phyloP scores from a whole-genome alignment of 768 basidiomycete species.

The Agaricus sinodeliciosus region DNA sequence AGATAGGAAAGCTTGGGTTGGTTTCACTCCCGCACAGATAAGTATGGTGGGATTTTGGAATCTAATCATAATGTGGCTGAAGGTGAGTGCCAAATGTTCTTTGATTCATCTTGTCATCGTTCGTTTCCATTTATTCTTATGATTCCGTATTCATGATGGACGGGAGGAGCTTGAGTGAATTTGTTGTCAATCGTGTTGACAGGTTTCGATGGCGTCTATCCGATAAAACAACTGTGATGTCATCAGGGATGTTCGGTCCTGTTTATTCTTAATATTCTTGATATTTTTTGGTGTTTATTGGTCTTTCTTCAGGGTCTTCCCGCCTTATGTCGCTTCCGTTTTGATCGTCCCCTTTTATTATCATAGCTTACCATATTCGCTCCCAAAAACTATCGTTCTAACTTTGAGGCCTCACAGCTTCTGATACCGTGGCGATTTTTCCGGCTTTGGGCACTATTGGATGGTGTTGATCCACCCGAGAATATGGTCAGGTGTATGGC shows the following conservation, averaged over 20 bases:
- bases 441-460: conserved; percentile 84
- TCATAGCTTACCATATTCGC: not conserved
- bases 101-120: not conserved
- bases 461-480: conserved; percentile 90
- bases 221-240: not conserved
- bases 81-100: conserved; percentile 43
- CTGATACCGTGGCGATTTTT: conserved; percentile 96
- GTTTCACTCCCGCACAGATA: conserved; percentile 71
- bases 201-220: not conserved
- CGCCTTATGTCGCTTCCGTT: too few relatives aligned
- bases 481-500: conserved; percentile 99
- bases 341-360: too few relatives aligned
- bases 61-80: conserved; percentile 91
- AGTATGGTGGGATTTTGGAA: conserved; percentile 98
- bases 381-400: not conserved
- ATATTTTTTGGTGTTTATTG: too few relatives aligned
- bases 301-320: too few relatives aligned
- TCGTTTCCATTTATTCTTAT: not conserved
- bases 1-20: conserved; percentile 76
- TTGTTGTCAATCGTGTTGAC: not conserved
- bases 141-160: not conserved
- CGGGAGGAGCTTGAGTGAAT: too few relatives aligned
- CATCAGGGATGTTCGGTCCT: not conserved
- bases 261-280: too few relatives aligned
- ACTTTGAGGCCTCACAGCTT: conserved; percentile 44